phyloP scores from a whole-genome alignment of 1,139 yeast species.

The Chernovozyma aurita region DNA sequence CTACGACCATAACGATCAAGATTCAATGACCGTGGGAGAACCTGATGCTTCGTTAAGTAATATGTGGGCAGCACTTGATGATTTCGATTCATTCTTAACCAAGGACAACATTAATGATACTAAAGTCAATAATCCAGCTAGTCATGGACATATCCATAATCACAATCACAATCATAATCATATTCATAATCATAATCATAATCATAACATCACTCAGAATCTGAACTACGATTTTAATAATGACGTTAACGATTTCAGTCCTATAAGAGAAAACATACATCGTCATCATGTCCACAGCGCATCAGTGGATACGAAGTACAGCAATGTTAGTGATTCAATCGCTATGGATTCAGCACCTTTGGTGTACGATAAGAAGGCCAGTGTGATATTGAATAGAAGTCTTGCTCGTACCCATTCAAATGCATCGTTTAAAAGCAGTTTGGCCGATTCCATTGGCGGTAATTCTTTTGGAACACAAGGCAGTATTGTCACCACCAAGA shows the following conservation, averaged over 20 bases:
- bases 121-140: not conserved
- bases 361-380: conserved; percentile 75
- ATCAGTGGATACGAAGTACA: conserved; percentile 45
- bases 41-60: conserved; percentile 80
- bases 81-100: conserved; percentile 87
- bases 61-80: conserved; percentile 96
- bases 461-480: conserved; percentile 9
- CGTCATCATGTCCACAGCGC: conserved; percentile 39
- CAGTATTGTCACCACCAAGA: conserved; percentile 16
- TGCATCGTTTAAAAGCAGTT: conserved; percentile 68
- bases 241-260: not conserved
- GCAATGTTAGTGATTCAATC: conserved; percentile 33
- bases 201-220: not conserved
- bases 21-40: conserved; percentile 47
- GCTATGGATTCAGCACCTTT: conserved; percentile 73
- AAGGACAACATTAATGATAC: conserved; percentile 46
- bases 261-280: not conserved
- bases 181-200: not conserved
- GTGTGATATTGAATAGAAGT: conserved; percentile 68
- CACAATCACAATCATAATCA: not conserved
- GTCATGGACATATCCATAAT: conserved; percentile 2
- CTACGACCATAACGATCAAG: conserved; percentile 29
- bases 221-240: not conserved
- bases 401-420: conserved; percentile 74
- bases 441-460: conserved; percentile 57